Evolutionary conservation across 1,284 basidiomycete genomes (phyloP).

Genomic region (Earliella scabrosa): DNA sequence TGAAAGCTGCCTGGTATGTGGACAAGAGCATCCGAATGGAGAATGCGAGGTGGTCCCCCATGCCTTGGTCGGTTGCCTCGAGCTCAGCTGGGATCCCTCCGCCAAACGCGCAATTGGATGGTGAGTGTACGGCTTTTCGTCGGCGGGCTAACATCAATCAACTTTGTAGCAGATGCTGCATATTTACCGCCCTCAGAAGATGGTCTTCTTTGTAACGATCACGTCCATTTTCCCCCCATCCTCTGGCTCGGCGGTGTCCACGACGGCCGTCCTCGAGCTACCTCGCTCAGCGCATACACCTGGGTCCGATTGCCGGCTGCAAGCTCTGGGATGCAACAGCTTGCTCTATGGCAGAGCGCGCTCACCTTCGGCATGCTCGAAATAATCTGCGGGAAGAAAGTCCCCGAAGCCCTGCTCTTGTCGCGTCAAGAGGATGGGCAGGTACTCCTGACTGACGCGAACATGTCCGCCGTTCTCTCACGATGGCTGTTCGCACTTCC

Average conservation of each 20-base stretch:
- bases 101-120: no score
- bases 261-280: neutral
- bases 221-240: neutral
- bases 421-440: neutral
- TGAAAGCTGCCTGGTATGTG: no score
- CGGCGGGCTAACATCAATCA: no score
- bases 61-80: no score
- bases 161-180: neutral
- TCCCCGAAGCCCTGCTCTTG: constrained; percentile 5
- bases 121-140: no score
- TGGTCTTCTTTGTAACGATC: neutral
- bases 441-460: neutral
- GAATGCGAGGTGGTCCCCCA: no score
- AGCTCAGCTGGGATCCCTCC: no score
- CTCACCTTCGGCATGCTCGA: constrained; percentile 13
- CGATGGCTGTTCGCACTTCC: neutral
- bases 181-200: neutral
- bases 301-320: neutral
- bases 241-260: constrained; percentile 4
- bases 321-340: neutral
- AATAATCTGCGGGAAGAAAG: neutral
- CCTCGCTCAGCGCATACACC: neutral
- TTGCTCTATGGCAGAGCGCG: constrained; percentile 9
- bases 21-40: no score
- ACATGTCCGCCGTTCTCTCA: neutral